Base-by-base conservation (phyloP, 768 basidiomycete species). In the Asterophora parasitica region DNA sequence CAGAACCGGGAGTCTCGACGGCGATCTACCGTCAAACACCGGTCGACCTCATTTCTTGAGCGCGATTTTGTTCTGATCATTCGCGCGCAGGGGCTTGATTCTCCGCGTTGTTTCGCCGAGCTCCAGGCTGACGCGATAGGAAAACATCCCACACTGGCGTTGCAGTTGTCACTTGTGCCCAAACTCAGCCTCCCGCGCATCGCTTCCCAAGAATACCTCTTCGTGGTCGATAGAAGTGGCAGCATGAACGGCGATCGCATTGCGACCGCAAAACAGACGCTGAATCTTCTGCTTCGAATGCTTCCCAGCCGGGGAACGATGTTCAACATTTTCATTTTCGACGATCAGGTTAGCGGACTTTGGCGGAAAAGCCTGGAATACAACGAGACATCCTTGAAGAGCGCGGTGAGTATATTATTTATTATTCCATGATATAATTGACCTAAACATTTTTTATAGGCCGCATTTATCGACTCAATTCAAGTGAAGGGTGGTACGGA, bases 271-370 rank as follows among this genome's bases (percentile, higher is more conserved):
- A 80, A 74, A 51, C 49, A 59, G 26, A 76, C 79, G 0, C 61
- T 83, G 27, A 39, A 40, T 0, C 65, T 78, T 52, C 56, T 85
- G 0, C 63, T 85, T 12, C 70, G 66, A 5, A 67, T 79, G 55
- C 65, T 84, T 3, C 78, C 81, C 0, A 47, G 35, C 19, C 31
- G 51, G 0, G 65, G 65, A 3, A 74, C 79, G 0, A 54, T 42
- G 0, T 79, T 85, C 66, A 85, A 85, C 43, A 66, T 85, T n/a
- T 68, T 78, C 45, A 75, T 74, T 44, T 85, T 84, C 54, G 79
- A 78, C 0, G 40, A 1, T 8, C 0, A 9, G 0, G 59, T 59
- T 4, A 50, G 48, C 4, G 37, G 57, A 7, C 53, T 80, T 3
- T 79, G 74, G 74, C 17, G 31, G 0, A 35, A 17, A 0, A 73